A percentile compares a stretch with the other conserved stretches of the same genome.
These are phyloP conservation scores for Pythium chondricola DNA, from an alignment of 352 stramenopile species.

Conservation along the genomic window DNA sequence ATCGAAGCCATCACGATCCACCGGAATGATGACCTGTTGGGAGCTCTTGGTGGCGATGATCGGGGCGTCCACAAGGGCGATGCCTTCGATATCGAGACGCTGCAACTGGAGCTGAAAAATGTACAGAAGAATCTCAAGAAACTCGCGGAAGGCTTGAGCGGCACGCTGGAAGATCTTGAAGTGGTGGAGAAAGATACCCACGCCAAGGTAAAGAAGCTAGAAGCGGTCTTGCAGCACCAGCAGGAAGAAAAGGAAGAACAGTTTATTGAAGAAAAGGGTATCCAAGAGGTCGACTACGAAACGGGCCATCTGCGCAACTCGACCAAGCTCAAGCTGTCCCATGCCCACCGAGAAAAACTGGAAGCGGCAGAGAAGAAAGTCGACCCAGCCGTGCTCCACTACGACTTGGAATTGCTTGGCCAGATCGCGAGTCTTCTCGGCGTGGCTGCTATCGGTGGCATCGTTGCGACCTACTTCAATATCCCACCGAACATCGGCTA, in stretches of 20 bases:
- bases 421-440: slow-evolving; percentile 79
- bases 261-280: slow-evolving; percentile 73
- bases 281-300: slow-evolving; percentile 80
- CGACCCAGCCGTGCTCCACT: slow-evolving; percentile 79
- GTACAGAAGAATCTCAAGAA: slow-evolving; percentile 60
- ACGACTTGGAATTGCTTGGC: slow-evolving; percentile 81
- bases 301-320: slow-evolving; percentile 74
- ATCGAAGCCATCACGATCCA: slow-evolving; percentile 36
- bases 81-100: slow-evolving; percentile 8
- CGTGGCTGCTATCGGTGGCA: slow-evolving; percentile 83
- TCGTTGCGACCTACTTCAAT: slow-evolving; percentile 83
- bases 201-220: slow-evolving; percentile 70
- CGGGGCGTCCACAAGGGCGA: not conserved
- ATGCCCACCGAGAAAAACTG: slow-evolving; percentile 63
- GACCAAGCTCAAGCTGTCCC: slow-evolving; percentile 53
- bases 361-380: slow-evolving; percentile 74
- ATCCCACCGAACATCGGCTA: slow-evolving; percentile 89
- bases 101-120: slow-evolving; percentile 39
- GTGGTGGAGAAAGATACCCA: slow-evolving; percentile 79
- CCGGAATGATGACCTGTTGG: slow-evolving; percentile 19
- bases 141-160: slow-evolving; percentile 62
- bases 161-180: slow-evolving; percentile 70
- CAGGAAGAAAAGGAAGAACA: slow-evolving; percentile 73
- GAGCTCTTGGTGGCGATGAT: slow-evolving; percentile 17
- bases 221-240: slow-evolving; percentile 70